Percentiles rank a stretch among this genome's conserved stretches.
phyloP scores from a whole-genome alignment of 2,329 filamentous ascomycete genomes.

The Ascochyta rabiei region DNA sequence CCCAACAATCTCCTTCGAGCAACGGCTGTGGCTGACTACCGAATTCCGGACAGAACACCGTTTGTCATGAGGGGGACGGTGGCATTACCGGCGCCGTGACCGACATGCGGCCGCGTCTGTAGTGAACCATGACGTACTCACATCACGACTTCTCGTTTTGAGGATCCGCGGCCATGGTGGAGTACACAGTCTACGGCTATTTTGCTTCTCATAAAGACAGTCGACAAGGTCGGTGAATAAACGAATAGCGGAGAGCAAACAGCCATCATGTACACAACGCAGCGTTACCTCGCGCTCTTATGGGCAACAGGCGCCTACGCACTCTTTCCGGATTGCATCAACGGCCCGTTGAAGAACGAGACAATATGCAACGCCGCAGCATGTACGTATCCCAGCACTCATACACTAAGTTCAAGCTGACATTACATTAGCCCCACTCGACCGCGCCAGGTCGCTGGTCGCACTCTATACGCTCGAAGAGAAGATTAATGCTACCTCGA shows the following conservation, averaged over 20 bases:
- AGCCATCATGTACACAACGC: conserved; percentile 19
- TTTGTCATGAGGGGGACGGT: not conserved
- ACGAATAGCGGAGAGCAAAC: not conserved
- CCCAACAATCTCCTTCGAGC: conserved; percentile 4
- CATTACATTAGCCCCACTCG: conserved; percentile 26
- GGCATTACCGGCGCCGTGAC: not conserved
- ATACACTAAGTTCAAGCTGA: not conserved
- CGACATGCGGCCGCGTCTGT: conserved; percentile 9
- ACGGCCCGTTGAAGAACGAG: conserved; percentile 58
- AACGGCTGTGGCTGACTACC: conserved; percentile 15
- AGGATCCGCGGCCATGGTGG: not conserved
- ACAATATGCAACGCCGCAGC: conserved; percentile 58
- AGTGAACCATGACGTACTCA: conserved; percentile 21
- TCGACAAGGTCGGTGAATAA: not conserved
- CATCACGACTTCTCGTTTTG: conserved; percentile 10
- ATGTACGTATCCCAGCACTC: conserved; percentile 16
- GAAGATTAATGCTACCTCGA: conserved; percentile 61
- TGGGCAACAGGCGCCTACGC: conserved; percentile 24
- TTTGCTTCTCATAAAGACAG: conserved; percentile 22
- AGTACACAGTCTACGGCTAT: conserved; percentile 24
- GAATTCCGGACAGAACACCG: conserved; percentile 3
- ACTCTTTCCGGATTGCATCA: conserved; percentile 58
- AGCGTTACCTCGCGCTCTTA: conserved; percentile 12
- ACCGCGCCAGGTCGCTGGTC: conserved; percentile 33
- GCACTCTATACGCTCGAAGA: conserved; percentile 37